Conservation (phyloP, 495 filamentous ascomycete genomes). For the Hypoxylon intermedium region DNA sequence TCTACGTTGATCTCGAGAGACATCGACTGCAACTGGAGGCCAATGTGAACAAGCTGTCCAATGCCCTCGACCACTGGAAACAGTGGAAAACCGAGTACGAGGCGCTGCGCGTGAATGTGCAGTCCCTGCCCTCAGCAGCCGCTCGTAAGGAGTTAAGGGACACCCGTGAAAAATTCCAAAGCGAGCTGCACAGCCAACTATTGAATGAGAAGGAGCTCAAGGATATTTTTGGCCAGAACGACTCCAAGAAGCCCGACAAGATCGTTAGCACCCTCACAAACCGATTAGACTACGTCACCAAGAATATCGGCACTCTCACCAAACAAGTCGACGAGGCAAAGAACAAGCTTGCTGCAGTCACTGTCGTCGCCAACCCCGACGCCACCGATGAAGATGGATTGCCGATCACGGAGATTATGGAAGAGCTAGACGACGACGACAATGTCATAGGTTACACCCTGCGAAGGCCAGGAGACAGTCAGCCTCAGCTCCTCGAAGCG, state of each 20-base stretch:
- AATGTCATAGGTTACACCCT: slow-evolving; percentile 75
- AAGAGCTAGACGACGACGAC: slow-evolving; percentile 91
- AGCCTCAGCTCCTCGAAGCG: slow-evolving; percentile 68
- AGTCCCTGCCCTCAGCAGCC: slow-evolving; percentile 57
- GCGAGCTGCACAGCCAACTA: slow-evolving; percentile 53
- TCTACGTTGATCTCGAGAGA: slow-evolving; percentile 68
- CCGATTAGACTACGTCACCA: slow-evolving; percentile 84
- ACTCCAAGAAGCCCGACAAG: slow-evolving; percentile 58
- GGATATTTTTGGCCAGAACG: slow-evolving; percentile 66
- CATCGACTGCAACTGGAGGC: slow-evolving; percentile 77
- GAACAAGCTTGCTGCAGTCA: slow-evolving; percentile 65
- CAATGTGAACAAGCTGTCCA: slow-evolving; percentile 73
- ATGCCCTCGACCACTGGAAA: slow-evolving; percentile 85
- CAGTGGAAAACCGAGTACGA: slow-evolving; percentile 92
- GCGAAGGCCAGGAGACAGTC: slow-evolving; percentile 65
- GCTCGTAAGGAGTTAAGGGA: slow-evolving; percentile 59
- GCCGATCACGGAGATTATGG: slow-evolving; percentile 84
- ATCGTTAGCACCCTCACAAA: slow-evolving; percentile 74
- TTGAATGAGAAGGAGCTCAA: slow-evolving; percentile 64
- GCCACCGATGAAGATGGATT: slow-evolving; percentile 67
- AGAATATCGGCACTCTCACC: slow-evolving; percentile 73
- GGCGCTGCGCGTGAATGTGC: slow-evolving; percentile 79
- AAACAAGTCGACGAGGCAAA: slow-evolving; percentile 74
- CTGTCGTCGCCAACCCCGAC: slow-evolving; percentile 54
- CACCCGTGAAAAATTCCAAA: slow-evolving; percentile 51